A percentile compares a stretch with the other conserved stretches of the same genome.
Conservation (phyloP, 352 stramenopile species). For the Pythium coloratum region DNA sequence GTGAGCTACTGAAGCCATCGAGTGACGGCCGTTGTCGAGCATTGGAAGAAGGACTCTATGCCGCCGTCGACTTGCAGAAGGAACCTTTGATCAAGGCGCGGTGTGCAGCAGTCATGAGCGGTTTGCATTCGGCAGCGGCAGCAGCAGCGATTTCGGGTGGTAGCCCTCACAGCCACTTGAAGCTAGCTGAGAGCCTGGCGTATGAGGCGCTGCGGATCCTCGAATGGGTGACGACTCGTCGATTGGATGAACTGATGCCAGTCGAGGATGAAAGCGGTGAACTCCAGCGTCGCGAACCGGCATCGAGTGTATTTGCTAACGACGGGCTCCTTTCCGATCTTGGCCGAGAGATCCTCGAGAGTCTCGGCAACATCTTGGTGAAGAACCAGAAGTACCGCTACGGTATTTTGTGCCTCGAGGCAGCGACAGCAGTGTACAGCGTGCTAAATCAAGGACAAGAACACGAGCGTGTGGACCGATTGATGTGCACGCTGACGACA, state of each 20-base stretch:
- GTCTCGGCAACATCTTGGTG: slow-evolving; percentile 74
- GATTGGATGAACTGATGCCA: slow-evolving; percentile 22
- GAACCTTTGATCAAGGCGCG: slow-evolving; percentile 78
- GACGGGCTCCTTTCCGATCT: slow-evolving; percentile 72
- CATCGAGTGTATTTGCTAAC: slow-evolving; percentile 75
- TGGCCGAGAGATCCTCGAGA: slow-evolving; percentile 68
- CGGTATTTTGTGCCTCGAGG: slow-evolving; percentile 77
- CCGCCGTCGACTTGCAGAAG: slow-evolving; percentile 19
- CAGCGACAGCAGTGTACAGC: slow-evolving; percentile 54
- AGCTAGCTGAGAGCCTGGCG: slow-evolving; percentile 62
- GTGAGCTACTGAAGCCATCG: slow-evolving; percentile 57
- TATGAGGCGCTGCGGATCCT: slow-evolving; percentile 79
- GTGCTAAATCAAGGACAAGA: slow-evolving; percentile 71
- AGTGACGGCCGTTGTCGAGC: slow-evolving; percentile 17
- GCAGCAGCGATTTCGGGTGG: slow-evolving; percentile 41
- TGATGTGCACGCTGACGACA: slow-evolving; percentile 71
- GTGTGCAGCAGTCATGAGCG: slow-evolving; percentile 59
- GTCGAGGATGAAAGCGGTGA: slow-evolving; percentile 18
- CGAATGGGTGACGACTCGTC: slow-evolving; percentile 45
- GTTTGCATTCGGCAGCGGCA: slow-evolving; percentile 48
- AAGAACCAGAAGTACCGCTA: slow-evolving; percentile 89
- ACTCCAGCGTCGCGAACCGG: slow-evolving; percentile 23
- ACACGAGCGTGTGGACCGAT: slow-evolving; percentile 76
- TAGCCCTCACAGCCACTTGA: slow-evolving; percentile 35
- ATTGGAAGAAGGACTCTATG: slow-evolving; percentile 22